Conservation (phyloP, 768 basidiomycete genomes). For the Podaxis sp. region DNA sequence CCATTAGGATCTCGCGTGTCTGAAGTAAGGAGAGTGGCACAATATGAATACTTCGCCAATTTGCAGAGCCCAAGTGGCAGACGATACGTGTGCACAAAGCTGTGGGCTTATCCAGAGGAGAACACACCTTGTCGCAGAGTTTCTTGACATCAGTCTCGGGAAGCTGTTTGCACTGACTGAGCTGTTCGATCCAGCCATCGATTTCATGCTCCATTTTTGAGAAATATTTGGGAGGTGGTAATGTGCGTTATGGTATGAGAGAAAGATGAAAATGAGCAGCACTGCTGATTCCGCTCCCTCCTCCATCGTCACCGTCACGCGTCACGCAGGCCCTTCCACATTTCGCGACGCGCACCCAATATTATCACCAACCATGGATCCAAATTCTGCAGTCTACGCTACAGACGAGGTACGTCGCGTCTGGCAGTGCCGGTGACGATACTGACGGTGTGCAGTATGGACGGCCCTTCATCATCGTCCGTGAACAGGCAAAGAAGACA, state of each 20-base stretch:
- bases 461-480: conserved; percentile 95
- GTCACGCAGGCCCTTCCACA: conserved; percentile 27
- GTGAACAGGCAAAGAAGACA: conserved; percentile 92
- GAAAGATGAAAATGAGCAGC: conserved; percentile 28
- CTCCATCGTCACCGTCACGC: conserved; percentile 30
- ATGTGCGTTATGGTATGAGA: conserved; percentile 31
- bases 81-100: conserved; percentile 9
- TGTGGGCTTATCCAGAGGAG: conserved; percentile 20
- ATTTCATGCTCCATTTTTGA: conserved; percentile 70
- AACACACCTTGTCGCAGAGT: conserved; percentile 95
- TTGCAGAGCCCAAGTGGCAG: conserved; percentile 14
- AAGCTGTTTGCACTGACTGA: conserved; percentile 96
- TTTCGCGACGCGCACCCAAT: conserved; percentile 34
- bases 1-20: conserved; percentile 98
- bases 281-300: conserved; percentile 28
- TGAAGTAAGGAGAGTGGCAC: conserved; percentile 33
- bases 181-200: conserved; percentile 95
- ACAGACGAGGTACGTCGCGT: conserved; percentile 70
- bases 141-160: conserved; percentile 94
- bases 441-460: conserved; percentile 63
- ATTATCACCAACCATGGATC: conserved; percentile 35
- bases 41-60: conserved; percentile 8
- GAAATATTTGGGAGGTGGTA: conserved; percentile 28
- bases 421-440: background rate
- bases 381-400: conserved; percentile 73